Base-by-base conservation (phyloP, 2,329 filamentous ascomycete species). In the Ilyonectria robusta region DNA sequence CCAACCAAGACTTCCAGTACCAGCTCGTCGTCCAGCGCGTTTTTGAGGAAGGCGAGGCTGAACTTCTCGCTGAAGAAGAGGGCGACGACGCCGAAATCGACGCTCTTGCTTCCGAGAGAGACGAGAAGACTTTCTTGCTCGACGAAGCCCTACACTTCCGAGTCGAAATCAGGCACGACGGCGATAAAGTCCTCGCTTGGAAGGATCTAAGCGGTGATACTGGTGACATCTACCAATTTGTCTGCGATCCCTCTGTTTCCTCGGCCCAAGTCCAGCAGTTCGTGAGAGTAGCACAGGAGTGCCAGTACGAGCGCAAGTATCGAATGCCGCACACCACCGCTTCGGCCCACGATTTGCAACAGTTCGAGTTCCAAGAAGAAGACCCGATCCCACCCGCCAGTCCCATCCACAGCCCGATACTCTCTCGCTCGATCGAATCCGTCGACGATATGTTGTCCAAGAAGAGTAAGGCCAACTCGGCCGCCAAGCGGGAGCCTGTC, bases 221-320 rank as follows among this genome's bases (percentile, higher is more conserved):
- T 35, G 95, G 94, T 60, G 96, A 99, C 81, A 87, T 98, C n/a
- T 99, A 94, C 87, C 95, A 99, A 81, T 99, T 98, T 78, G 93
- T 99, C 70, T 98, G 95, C 84, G 96, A 98, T 82, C 80, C 86
- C 44, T 91, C 91, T 13, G 89, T 93, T 47, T 85, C 90, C 31
- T 84, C 90, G 3, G 87, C 90, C 54, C 92, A 95, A 74, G 92
- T 96, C 26, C 87, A 91, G 51, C 89, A 92, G 17, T 98, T 99
- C 79, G 90, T 95, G 77, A 86, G 92, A 60, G 91, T 94, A 59
- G 93, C 96, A 8, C 88, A 93, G 65, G 92, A 98, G 88, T 98
- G 96, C 80, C 96, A 99, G 81, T 99, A 97, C 92, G 96, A 99
- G 84, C 90, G 95, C 77, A 98, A 97, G 81, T 97, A 96, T 81